Percentiles rank a stretch among this genome's conserved stretches.
Conservation (phyloP, 441 rosid species). For the Adansonia gregorii region DNA sequence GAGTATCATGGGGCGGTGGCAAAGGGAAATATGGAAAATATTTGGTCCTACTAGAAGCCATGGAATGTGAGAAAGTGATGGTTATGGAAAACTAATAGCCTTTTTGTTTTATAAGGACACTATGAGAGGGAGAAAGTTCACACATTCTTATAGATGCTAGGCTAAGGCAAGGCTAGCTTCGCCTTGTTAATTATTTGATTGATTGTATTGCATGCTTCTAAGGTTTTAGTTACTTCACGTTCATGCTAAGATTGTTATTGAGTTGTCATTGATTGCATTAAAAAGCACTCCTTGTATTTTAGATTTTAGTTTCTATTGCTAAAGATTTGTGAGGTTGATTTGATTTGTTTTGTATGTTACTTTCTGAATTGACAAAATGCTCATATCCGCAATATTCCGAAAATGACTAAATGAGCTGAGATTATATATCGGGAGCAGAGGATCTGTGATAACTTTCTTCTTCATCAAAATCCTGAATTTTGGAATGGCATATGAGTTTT, state of each 20-base stretch:
- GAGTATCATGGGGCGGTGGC: conserved; percentile 37
- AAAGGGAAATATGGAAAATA: conserved; percentile 51
- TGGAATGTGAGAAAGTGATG: conserved; percentile 30
- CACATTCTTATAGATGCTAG: not conserved
- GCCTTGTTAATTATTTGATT: conserved; percentile 3
- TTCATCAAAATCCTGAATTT: no score
- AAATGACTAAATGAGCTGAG: not conserved
- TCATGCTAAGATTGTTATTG: conserved; percentile 47
- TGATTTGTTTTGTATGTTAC: not conserved
- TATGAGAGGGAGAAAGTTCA: conserved; percentile 25
- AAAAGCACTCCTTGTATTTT: conserved; percentile 41
- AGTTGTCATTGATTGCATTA: conserved; percentile 50
- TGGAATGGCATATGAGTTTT: not conserved
- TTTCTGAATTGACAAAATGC: not conserved
- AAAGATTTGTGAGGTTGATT: not conserved
- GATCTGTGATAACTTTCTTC: not conserved
- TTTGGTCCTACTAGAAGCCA: conserved; percentile 41
- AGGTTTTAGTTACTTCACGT: conserved; percentile 53
- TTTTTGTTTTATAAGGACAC: conserved; percentile 2
- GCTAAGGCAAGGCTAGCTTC: conserved; percentile 21
- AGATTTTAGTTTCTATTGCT: not conserved
- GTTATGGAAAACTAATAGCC: not conserved
- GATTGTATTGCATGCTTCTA: conserved; percentile 45
- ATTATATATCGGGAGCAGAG: not conserved
- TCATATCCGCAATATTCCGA: not conserved